These are phyloP conservation scores for Cladosporium sp. DNA, from an alignment of 2,329 filamentous ascomycete species.

Conservation along the genomic window DNA sequence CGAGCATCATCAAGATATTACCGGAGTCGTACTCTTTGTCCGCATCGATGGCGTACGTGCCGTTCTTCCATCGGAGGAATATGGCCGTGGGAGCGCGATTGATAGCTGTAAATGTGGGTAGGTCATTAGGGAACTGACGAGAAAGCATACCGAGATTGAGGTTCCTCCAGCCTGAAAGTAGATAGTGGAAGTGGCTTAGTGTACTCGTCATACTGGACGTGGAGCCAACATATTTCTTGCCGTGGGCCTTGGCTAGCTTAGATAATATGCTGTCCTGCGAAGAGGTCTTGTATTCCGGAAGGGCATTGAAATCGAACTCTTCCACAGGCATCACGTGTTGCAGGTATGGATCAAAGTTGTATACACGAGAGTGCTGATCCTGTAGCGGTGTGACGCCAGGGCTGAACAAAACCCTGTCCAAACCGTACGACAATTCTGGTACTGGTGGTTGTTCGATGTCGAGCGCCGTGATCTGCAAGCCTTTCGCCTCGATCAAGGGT, in stretches of 20 bases:
- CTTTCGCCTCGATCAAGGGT: slow-evolving; percentile 23
- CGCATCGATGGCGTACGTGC: slow-evolving; percentile 89
- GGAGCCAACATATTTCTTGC: slow-evolving; percentile 85
- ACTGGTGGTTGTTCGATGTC: slow-evolving; percentile 53
- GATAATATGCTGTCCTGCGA: slow-evolving; percentile 76
- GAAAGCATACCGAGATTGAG: slow-evolving; percentile 70
- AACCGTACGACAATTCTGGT: slow-evolving; percentile 68
- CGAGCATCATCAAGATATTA: slow-evolving; percentile 86
- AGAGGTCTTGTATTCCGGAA: slow-evolving; percentile 87
- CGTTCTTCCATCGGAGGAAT: slow-evolving; percentile 80
- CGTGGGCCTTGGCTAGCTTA: slow-evolving; percentile 63
- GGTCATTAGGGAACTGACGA: slow-evolving; percentile 62
- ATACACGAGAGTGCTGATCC: slow-evolving; percentile 82
- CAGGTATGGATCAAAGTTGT: slow-evolving; percentile 95
- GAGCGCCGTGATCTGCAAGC: slow-evolving; percentile 40
- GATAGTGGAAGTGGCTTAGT: slow-evolving; percentile 86
- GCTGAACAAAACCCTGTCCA: slow-evolving; percentile 94
- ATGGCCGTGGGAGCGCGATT: slow-evolving; percentile 73
- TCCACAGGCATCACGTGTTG: slow-evolving; percentile 87
- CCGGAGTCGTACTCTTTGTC: slow-evolving; percentile 88
- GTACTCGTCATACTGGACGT: slow-evolving; percentile 94
- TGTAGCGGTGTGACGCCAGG: slow-evolving; percentile 88
- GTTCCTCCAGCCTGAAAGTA: slow-evolving; percentile 79
- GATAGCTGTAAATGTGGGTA: slow-evolving; percentile 69
- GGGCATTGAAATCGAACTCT: slow-evolving; percentile 87